Percentiles rank a stretch among this genome's conserved stretches.
phyloP scores from a whole-genome alignment of 352 stramenopile genomes.

The Phytophthora pluvialis region DNA sequence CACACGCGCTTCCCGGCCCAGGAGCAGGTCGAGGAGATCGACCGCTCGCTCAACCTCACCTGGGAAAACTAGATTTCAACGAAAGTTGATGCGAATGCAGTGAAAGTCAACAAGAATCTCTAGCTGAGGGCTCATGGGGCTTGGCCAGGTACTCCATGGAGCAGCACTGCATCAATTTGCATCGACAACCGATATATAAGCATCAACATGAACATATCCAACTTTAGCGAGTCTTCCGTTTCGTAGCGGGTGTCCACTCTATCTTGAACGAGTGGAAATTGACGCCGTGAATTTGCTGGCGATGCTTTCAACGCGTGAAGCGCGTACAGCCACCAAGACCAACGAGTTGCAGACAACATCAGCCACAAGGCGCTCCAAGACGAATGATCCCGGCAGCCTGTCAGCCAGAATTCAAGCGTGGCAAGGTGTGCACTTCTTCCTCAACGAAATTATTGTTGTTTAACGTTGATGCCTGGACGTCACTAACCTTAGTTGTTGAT shows the following conservation, averaged over 20 bases:
- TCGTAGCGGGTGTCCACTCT: no score
- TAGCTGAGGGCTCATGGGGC: conserved; percentile 1
- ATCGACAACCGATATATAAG: conserved; percentile 17
- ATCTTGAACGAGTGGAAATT: conserved; percentile 3
- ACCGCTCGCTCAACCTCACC: conserved; percentile 62
- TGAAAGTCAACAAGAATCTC: neutral
- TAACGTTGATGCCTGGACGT: neutral
- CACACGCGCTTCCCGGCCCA: conserved; percentile 77
- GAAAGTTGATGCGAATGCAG: no score
- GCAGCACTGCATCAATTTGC: conserved; percentile 1
- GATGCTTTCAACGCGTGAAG: conserved; percentile 10
- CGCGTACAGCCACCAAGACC: neutral
- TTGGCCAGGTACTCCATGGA: neutral
- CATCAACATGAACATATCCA: conserved; percentile 2
- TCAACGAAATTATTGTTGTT: no score
- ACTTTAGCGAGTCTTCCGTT: conserved; percentile 25
- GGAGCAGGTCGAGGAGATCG: conserved; percentile 71
- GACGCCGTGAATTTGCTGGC: no score
- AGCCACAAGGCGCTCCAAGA: neutral
- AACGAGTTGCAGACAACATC: neutral
- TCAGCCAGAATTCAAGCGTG: conserved; percentile 13
- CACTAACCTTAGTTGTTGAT: neutral
- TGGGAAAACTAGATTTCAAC: conserved; percentile 45
- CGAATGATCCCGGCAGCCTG: conserved; percentile 1
- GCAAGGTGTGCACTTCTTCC: conserved; percentile 22